phyloP scores from a whole-genome alignment of 208 protist species.

The Trypanosoma congolense region DNA sequence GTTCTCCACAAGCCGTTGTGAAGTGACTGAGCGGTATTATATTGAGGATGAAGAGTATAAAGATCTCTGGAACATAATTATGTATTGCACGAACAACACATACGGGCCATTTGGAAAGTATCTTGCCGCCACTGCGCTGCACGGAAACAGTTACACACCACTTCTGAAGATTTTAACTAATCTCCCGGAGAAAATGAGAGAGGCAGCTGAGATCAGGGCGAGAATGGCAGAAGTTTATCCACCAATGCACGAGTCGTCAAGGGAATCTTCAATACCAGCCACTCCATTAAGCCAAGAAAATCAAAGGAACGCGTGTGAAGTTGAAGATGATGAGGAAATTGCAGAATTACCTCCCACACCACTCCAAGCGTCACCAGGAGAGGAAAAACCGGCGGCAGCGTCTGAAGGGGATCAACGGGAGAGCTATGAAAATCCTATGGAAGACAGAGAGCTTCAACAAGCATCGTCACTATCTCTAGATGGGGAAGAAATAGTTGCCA shows the following conservation, averaged over 20 bases:
- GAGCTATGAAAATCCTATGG: no score
- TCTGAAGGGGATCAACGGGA: no score
- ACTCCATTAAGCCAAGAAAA: no score
- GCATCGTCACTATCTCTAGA: no score
- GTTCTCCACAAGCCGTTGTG: constrained; percentile 42
- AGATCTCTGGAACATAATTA: constrained; percentile 29
- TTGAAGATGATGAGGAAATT: background rate
- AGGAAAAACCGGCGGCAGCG: no score
- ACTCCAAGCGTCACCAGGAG: no score
- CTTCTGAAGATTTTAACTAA: constrained; percentile 28
- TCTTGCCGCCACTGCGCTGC: constrained; percentile 38
- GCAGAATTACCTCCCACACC: no score
- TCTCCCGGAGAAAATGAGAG: constrained; percentile 7
- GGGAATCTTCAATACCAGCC: background rate
- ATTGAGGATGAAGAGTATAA: constrained; percentile 42
- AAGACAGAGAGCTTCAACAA: no score
- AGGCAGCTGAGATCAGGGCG: constrained; percentile 1
- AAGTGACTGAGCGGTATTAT: constrained; percentile 44
- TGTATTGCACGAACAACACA: constrained; percentile 26
- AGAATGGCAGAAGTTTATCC: background rate
- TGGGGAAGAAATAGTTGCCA: background rate
- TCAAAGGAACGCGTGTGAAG: background rate
- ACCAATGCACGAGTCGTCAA: constrained; percentile 11
- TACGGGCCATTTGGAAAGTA: constrained; percentile 52
- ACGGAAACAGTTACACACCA: constrained; percentile 20